Conservation (phyloP, 2,329 filamentous ascomycete genomes). For the Chaetothyriales sp. region DNA sequence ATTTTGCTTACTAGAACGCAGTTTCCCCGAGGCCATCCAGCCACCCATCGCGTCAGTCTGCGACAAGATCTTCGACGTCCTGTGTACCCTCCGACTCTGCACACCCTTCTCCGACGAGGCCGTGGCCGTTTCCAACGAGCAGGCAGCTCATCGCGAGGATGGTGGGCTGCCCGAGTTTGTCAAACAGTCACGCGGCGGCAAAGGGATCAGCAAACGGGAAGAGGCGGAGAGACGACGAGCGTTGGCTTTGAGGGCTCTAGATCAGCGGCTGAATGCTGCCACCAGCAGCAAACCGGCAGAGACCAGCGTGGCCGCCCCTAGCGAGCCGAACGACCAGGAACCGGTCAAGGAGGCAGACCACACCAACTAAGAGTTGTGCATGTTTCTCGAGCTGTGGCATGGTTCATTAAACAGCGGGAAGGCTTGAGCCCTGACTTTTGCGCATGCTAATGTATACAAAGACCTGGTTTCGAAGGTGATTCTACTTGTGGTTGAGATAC, state of each 20-base stretch:
- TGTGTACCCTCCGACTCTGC: slow-evolving; percentile 64
- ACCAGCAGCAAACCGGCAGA: slow-evolving; percentile 25
- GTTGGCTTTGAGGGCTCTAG: slow-evolving; percentile 75
- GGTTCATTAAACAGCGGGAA: neutral
- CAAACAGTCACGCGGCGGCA: slow-evolving; percentile 29
- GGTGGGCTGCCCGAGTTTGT: slow-evolving; percentile 45
- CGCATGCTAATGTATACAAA: neutral
- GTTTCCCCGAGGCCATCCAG: slow-evolving; percentile 70
- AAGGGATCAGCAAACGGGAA: slow-evolving; percentile 55
- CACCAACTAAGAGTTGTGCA: slow-evolving; percentile 12
- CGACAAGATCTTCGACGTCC: slow-evolving; percentile 55
- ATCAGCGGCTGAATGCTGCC: slow-evolving; percentile 81
- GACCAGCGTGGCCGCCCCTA: slow-evolving; percentile 20
- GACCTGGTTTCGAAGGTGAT: neutral
- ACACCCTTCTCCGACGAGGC: slow-evolving; percentile 74
- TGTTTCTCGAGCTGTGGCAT: neutral
- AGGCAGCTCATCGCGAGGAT: slow-evolving; percentile 51
- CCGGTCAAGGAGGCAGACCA: slow-evolving; percentile 26
- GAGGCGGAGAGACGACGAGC: slow-evolving; percentile 84
- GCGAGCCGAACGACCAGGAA: slow-evolving; percentile 19
- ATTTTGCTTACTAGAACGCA: neutral
- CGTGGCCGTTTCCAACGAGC: slow-evolving; percentile 55
- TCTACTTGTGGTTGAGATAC: neutral
- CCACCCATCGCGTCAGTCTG: slow-evolving; percentile 60
- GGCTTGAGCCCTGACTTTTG: neutral